Base-by-base conservation (phyloP, 306 rosid genomes). In the Fragaria iinumae region DNA sequence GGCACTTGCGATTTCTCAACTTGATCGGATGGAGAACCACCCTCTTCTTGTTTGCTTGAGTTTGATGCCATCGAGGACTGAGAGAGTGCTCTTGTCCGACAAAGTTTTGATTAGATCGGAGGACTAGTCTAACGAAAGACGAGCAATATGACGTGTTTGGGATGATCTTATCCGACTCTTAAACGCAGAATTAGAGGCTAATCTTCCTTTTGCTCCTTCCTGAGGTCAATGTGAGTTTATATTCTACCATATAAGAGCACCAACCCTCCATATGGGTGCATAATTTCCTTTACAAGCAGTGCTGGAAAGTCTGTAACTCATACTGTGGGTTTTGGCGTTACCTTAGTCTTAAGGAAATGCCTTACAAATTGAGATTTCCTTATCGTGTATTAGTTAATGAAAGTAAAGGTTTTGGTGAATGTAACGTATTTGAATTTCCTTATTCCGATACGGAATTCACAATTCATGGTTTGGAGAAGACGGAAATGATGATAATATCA, bases 141-240 rank as follows among this genome's bases (percentile, higher is more conserved):
- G 23, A 16, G 48, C 70, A 66, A 38, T 66, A 66, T 66, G 16
- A 36, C 6, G 27, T 27, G 3, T 27, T 44, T 27, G 12, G 29
- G 77, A 27, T n/a, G 13, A 45, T 44, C 48, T 36, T 66, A 10
- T 43, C 69, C 57, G 11, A 59, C 41, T 25, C 4, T 43, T 60
- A 8, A 8, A 74, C 6, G 56, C 34, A 74, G 55, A 57, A 5
- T 60, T 18, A 41, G 57, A 74, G 34, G 71, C 36, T 45, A 62
- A 11, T 75, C 71, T 62, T 62, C 5, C 4, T 23, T 64, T 55
- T 72, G 50, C 48, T 73, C 38, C 25, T 55, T 73, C 67, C 76
- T 56, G 21, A 25, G 27, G 69, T 59, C 36, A 59, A 44, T 43
- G 29, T 44, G 69, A 59, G 29, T 41, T 59, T 14, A 18, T 59